phyloP scores from a whole-genome alignment of 805 yeast species.

The Blastobotrys parvus region DNA sequence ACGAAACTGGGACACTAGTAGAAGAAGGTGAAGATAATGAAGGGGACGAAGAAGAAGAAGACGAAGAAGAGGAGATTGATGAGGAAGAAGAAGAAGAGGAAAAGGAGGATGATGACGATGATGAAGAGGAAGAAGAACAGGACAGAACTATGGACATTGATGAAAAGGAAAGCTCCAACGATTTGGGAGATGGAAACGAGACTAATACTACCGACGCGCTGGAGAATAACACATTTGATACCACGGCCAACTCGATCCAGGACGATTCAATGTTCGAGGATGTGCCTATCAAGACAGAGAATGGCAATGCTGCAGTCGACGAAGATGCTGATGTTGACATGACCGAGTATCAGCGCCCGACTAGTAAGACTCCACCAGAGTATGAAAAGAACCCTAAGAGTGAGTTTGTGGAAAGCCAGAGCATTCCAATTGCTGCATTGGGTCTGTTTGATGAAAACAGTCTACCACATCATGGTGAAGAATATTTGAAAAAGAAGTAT shows the following conservation, averaged over 20 bases:
- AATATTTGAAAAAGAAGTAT: slow-evolving; percentile 62
- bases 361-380: slow-evolving; percentile 3
- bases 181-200: slow-evolving; percentile 6
- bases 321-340: slow-evolving; percentile 1
- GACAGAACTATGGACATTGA: slow-evolving; percentile 4
- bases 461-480: slow-evolving; percentile 59
- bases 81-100: slow-evolving; percentile 6
- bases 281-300: slow-evolving; percentile 5
- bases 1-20: slow-evolving; percentile 5
- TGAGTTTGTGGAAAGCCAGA: slow-evolving; percentile 64
- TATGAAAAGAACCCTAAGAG: slow-evolving; percentile 57
- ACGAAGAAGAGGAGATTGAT: not conserved
- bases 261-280: slow-evolving; percentile 1
- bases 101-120: slow-evolving; percentile 2
- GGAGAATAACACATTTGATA: not conserved
- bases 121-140: slow-evolving; percentile 2
- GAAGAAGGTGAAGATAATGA: slow-evolving; percentile 6
- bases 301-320: not conserved
- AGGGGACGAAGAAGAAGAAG: slow-evolving; percentile 2
- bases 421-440: slow-evolving; percentile 58
- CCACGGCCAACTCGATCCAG: slow-evolving; percentile 3
- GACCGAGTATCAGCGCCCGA: not conserved
- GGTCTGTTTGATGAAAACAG: slow-evolving; percentile 55
- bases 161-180: slow-evolving; percentile 3
- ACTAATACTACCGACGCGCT: too few species aligned